Base-by-base conservation (phyloP, 1,139 yeast species). In the Kodamaea anthophila region DNA sequence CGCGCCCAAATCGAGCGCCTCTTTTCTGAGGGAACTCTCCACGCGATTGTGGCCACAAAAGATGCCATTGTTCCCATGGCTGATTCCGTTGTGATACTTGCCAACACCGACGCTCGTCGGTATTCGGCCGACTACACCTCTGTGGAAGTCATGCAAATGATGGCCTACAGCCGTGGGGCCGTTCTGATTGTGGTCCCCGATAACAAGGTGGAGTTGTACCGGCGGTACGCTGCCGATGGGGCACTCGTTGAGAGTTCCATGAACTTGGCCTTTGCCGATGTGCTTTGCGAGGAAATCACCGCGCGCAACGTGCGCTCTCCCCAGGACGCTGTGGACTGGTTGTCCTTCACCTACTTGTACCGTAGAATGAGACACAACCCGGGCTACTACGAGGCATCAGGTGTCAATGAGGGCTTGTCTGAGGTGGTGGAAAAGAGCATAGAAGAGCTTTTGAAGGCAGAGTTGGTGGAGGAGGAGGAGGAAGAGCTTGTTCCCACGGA, bases 321-420 rank as follows among this genome's bases (percentile, higher is more conserved):
- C 46, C 96, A 88, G 44, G 94, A 84, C 40, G 84, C 94, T 41
- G 73, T 93, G 36, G 96, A 88, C 46, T 85, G 95, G 93, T 49
- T 93, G 23, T 83, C 96, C 0, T 84, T 74, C 53, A 73, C 95
- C 0, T 83, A 77, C 43, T 84, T 87, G 47, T 93, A 85, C 55
- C 65, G 94, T 39, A 62, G 97, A 31, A 52, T 91, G 14, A 80
- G 77, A 34, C 66, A 74, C 25, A 93, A 93, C 49, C 97, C 98
- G 2, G 77, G 94, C 38, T 93, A 74, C 50, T 93, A 93, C 48
- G 96, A 88, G 13, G 70, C 85, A 15, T 63, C 64, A 23, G 94
- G 93, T 0, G 53, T 91, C 9, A 84, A 94, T 1, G 87, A 80
- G 34, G 86, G 68, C 51, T 58, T 91, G 30, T 87, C 97, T 0